phyloP scores from a whole-genome alignment of 1,284 basidiomycete species.

The Rhodofomes roseus region DNA sequence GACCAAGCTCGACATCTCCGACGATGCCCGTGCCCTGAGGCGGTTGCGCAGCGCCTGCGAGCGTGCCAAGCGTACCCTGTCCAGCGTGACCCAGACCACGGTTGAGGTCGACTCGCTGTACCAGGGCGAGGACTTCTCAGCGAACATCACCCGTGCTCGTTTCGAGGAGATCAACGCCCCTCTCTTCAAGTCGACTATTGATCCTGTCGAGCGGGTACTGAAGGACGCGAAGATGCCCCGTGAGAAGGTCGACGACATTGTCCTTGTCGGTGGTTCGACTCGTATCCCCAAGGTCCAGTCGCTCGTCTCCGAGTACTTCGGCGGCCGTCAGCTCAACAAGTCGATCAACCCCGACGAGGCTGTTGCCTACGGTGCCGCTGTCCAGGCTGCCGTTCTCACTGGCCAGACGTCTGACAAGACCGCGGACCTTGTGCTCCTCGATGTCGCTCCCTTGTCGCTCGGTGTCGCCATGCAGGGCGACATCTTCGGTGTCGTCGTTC shows the following conservation, averaged over 20 bases:
- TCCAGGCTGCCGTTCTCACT: conserved; percentile 95
- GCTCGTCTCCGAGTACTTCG: conserved; percentile 97
- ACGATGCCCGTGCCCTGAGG: conserved; percentile 93
- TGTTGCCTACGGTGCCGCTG: conserved; percentile 94
- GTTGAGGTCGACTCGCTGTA: conserved; percentile 98
- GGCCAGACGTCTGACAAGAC: conserved; percentile 97
- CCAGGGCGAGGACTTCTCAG: conserved; percentile 93
- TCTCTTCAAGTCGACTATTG: conserved; percentile 95
- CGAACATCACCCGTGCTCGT: conserved; percentile 96
- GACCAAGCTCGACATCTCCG: conserved; percentile 93
- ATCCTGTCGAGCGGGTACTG: conserved; percentile 98
- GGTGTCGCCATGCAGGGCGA: conserved; percentile 99
- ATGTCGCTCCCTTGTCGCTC: conserved; percentile 93
- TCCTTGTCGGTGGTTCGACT: conserved; percentile 98
- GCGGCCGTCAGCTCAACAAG: conserved; percentile 97
- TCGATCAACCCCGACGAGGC: conserved; percentile 97
- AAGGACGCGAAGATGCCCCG: conserved; percentile 98
- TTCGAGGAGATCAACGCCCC: conserved; percentile 99
- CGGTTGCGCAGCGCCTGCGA: conserved; percentile 98
- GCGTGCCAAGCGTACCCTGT: conserved; percentile 98
- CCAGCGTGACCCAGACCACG: conserved; percentile 93
- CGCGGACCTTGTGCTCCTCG: conserved; percentile 90
- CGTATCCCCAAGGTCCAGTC: conserved; percentile 99
- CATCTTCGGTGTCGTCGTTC: conserved; percentile 95
- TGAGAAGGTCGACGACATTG: conserved; percentile 98